Base-by-base conservation (phyloP, 495 filamentous ascomycete genomes). In the Penicillium bovifimosum region DNA sequence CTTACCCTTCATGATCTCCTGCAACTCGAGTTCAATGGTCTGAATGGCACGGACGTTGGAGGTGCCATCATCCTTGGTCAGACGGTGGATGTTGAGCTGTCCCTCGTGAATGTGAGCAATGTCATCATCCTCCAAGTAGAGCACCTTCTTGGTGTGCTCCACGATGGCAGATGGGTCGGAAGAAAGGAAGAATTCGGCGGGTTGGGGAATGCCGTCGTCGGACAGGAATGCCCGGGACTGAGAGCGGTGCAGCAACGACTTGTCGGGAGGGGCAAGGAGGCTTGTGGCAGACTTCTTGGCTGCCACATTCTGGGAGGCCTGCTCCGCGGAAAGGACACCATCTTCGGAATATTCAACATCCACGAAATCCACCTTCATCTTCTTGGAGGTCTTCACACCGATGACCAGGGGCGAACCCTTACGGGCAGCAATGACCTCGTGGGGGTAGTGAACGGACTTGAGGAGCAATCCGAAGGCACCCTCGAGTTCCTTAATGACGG, bases 351-450 rank as follows among this genome's bases (percentile, higher is more conserved):
- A 96, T 70, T 98, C 95, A 47, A 98, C 93, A 70, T 98, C 93
- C 59, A 98, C 93, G 64, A 98, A 98, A 73, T 98, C 93, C 52
- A 98, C 93, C 86, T 98, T 98, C 93, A 98, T 97, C 76, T 96
- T 95, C 80, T 85, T 92, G 70, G 89, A 80, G 38, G 93, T 96
- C 69, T 88, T 83, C 59, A 98, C 93, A 65, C 93, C 93, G 60
- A 98, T 86, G 42, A 98, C 93, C 39, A 98, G 78, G 18, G 93
- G 93, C 14, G 93, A 98, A 67, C 93, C 93, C 80, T 98, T 98
- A 60, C 93, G 87, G 57, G 93, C 95, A 28, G 93, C 93, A 72
- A 98, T 89, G 39, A 97, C 87, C 75, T 98, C 95, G 70, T 96
- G 91, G 50, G 93, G 92, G 74, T 89, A 98, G 78, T 97, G 93